phyloP scores from a whole-genome alignment of 768 basidiomycete genomes.

The Xanthoconium purpureum region DNA sequence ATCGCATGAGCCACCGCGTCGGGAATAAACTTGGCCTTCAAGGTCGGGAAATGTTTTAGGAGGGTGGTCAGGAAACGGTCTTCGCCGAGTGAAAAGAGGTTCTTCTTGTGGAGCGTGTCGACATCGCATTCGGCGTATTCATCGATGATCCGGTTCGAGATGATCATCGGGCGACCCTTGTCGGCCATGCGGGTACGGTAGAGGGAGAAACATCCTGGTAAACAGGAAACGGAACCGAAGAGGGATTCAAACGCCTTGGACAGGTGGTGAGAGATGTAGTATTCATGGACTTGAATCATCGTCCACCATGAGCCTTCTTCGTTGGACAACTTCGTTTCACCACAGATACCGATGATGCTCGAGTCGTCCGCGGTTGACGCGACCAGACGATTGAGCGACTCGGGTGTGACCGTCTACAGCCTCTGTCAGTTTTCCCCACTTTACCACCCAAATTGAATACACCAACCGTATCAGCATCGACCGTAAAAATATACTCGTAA shows the following conservation, averaged over 20 bases:
- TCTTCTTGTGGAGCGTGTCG: too few relatives aligned
- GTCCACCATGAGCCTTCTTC: constrained; percentile 97
- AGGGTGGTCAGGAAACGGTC: constrained; percentile 98
- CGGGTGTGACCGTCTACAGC: constrained; percentile 87
- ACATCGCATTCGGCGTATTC: constrained; percentile 92
- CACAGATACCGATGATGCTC: too few relatives aligned
- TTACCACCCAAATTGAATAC: too few relatives aligned
- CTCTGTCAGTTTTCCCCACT: too few relatives aligned
- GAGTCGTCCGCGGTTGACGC: constrained; percentile 85
- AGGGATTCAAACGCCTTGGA: too few relatives aligned
- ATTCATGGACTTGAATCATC: constrained; percentile 97
- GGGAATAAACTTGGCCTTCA: constrained; percentile 90
- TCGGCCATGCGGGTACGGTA: constrained; percentile 93
- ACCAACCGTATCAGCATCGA: constrained; percentile 97
- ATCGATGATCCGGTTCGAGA: constrained; percentile 93
- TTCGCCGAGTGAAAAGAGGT: too few relatives aligned
- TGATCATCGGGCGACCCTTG: constrained; percentile 94
- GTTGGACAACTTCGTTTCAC: constrained; percentile 90
- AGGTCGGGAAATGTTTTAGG: constrained; percentile 92
- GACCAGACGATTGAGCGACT: constrained; percentile 89
- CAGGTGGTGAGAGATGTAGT: constrained; percentile 92
- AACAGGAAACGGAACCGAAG: constrained; percentile 92
- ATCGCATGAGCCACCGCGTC: constrained; percentile 89
- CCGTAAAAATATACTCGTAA: constrained; percentile 95
- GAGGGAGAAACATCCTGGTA: constrained; percentile 95